These are phyloP conservation scores for Papiliotrema fonsecae DNA, from an alignment of 1,284 basidiomycete genomes.

Conservation along the genomic window DNA sequence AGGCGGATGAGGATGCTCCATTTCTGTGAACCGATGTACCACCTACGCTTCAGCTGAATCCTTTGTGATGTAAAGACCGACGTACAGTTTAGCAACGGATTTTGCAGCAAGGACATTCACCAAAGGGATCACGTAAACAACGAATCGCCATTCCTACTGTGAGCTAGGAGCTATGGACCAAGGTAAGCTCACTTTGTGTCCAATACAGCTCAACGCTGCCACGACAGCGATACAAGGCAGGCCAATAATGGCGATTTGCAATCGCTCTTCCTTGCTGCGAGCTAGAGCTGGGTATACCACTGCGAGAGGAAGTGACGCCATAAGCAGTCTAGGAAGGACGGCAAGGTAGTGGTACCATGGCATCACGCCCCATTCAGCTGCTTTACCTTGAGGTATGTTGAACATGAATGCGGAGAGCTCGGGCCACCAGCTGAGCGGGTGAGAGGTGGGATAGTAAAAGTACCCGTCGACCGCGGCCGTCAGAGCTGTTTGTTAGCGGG, in stretches of 20 bases:
- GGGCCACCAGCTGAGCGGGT: constrained; percentile 61
- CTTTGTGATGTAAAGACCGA: neutral
- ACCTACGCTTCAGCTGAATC: constrained; percentile 8
- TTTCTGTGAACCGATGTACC: constrained; percentile 7
- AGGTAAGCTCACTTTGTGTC: constrained; percentile 59
- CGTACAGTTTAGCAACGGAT: constrained; percentile 44
- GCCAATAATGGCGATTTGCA: constrained; percentile 20
- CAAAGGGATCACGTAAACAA: constrained; percentile 78
- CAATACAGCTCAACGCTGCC: constrained; percentile 64
- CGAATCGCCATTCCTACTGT: constrained; percentile 83
- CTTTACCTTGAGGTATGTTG: constrained; percentile 83
- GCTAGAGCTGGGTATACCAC: neutral
- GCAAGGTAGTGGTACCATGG: constrained; percentile 69
- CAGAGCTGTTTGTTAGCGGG: constrained; percentile 9
- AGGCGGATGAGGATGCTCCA: constrained; percentile 23
- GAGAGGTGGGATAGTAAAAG: constrained; percentile 61
- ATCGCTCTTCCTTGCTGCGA: neutral
- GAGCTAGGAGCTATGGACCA: neutral
- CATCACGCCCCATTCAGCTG: constrained; percentile 84
- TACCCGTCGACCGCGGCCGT: constrained; percentile 70
- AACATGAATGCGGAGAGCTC: constrained; percentile 76
- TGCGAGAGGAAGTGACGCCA: constrained; percentile 55
- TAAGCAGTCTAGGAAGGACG: constrained; percentile 72
- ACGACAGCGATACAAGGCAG: constrained; percentile 59
- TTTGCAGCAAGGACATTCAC: constrained; percentile 75